A percentile compares a stretch with the other conserved stretches of the same genome.
phyloP scores from a whole-genome alignment of 1,284 basidiomycete genomes.

The Polyporus tsugae region DNA sequence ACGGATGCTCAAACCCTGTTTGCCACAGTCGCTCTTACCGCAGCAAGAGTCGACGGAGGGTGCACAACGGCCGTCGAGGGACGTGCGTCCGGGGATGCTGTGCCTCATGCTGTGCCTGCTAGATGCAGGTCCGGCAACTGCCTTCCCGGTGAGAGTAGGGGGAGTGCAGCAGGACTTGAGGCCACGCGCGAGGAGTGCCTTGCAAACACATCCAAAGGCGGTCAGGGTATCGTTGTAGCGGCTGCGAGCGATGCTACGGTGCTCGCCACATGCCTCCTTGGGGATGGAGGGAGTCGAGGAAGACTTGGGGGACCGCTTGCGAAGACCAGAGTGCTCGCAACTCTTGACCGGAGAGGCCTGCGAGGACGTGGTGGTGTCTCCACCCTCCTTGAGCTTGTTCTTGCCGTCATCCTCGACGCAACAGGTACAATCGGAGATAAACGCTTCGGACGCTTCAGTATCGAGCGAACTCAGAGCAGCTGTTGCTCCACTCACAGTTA shows the following conservation, averaged over 20 bases:
- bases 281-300: constrained; percentile 21
- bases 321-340: constrained; percentile 32
- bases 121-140: constrained; percentile 17
- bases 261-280: constrained; percentile 40
- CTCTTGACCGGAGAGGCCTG: neutral
- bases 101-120: constrained; percentile 26
- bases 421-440: constrained; percentile 22
- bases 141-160: constrained; percentile 19
- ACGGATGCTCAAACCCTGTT: constrained; percentile 21
- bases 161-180: constrained; percentile 40
- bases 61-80: constrained; percentile 25
- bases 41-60: constrained; percentile 37
- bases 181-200: constrained; percentile 40
- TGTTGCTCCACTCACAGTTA: constrained; percentile 9
- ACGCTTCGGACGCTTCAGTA: constrained; percentile 1
- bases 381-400: neutral
- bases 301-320: constrained; percentile 31
- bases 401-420: constrained; percentile 14
- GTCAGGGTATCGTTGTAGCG: constrained; percentile 41
- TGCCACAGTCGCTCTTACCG: constrained; percentile 30
- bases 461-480: neutral
- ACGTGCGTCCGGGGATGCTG: constrained; percentile 18
- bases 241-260: constrained; percentile 39
- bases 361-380: neutral
- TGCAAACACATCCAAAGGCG: constrained; percentile 43